These are phyloP conservation scores for Penicillium bovifimosum DNA, from an alignment of 495 filamentous ascomycete genomes.

Conservation along the genomic window DNA sequence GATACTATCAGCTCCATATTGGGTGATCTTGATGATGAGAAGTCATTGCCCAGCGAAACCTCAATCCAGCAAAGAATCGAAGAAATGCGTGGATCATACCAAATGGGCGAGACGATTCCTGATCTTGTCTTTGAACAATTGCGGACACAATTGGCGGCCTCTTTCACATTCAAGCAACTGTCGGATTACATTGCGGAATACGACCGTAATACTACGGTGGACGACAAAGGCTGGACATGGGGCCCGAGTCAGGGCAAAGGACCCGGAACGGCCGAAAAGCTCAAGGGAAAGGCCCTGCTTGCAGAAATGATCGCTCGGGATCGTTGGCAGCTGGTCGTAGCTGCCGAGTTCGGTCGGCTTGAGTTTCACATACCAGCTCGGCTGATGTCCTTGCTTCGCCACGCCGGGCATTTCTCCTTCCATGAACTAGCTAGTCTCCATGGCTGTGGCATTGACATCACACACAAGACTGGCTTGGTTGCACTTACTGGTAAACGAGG, in stretches of 20 bases:
- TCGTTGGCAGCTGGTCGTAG: slow-evolving; percentile 38
- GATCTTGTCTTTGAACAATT: slow-evolving; percentile 25
- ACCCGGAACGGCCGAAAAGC: slow-evolving; percentile 11
- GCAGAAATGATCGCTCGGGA: slow-evolving; percentile 38
- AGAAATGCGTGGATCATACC: slow-evolving; percentile 12
- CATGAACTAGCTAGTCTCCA: slow-evolving; percentile 39
- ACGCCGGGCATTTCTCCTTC: slow-evolving; percentile 36
- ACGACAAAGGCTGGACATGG: slow-evolving; percentile 14
- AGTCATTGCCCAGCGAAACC: neutral
- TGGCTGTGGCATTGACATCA: slow-evolving; percentile 39
- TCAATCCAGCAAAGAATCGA: slow-evolving; percentile 23
- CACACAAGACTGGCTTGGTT: slow-evolving; percentile 29
- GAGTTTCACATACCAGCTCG: slow-evolving; percentile 32
- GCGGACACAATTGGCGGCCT: slow-evolving; percentile 21
- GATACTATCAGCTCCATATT: slow-evolving; percentile 24
- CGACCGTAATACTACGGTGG: neutral
- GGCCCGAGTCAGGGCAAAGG: slow-evolving; percentile 14
- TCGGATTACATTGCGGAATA: slow-evolving; percentile 22
- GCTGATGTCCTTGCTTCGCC: slow-evolving; percentile 24
- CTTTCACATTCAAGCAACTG: slow-evolving; percentile 35
- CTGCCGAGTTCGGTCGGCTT: slow-evolving; percentile 37
- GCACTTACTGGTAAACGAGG: slow-evolving; percentile 36
- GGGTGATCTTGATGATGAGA: slow-evolving; percentile 25
- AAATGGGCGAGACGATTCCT: slow-evolving; percentile 20
- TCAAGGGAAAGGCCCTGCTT: slow-evolving; percentile 30